Base-by-base conservation (phyloP, 1,139 yeast genomes). In the Lizanozyma gosingica region DNA sequence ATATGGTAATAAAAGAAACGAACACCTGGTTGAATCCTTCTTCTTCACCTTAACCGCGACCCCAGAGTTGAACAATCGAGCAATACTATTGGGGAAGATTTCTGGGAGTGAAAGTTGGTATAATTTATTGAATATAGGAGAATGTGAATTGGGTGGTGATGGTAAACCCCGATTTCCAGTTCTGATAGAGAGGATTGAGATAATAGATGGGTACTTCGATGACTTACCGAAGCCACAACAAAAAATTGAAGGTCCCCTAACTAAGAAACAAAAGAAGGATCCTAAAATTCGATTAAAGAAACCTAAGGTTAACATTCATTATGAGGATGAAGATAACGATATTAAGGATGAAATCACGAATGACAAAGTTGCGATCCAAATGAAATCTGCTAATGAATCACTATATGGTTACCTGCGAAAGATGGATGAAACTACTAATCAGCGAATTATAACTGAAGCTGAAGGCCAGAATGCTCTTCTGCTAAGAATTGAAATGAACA, bases 11-110 rank as follows among this genome's bases (percentile, higher is more conserved):
- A 51, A 49, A 3, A 53, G 55, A 11, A 51, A 57, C 52, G 43
- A 56, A 62, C 44, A 50, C 71, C 55, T 16, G 67, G 72, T 38
- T 57, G 73, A 56, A 37, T 54, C 60, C n/a, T 74, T 82, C 53
- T 72, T 80, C 53, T 70, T 81, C 22, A 76, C 84, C 0, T 53
- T 77, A 43, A 62, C 62, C 2, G 60, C 66, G 9, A 54, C 69
- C 18, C 65, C 77, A 2, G 71, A 67, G 39, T 57, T 73, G 42
- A 67, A 73, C 46, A 63, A 67, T 29, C 65, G 65, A 43, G 67
- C 68, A 45, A 78, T 80, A 0, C 54, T 80, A 15, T 67, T 85
- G 51, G 95, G 94, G 1, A 72, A 75, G 44, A 63, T 84, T 11
- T 71, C 69, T 2, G 87, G 11, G 6, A 22, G 81, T 1, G 78